These are phyloP conservation scores for Rhodomyrtus tomentosa DNA, from an alignment of 345 rosid genomes.

Conservation along the genomic window DNA sequence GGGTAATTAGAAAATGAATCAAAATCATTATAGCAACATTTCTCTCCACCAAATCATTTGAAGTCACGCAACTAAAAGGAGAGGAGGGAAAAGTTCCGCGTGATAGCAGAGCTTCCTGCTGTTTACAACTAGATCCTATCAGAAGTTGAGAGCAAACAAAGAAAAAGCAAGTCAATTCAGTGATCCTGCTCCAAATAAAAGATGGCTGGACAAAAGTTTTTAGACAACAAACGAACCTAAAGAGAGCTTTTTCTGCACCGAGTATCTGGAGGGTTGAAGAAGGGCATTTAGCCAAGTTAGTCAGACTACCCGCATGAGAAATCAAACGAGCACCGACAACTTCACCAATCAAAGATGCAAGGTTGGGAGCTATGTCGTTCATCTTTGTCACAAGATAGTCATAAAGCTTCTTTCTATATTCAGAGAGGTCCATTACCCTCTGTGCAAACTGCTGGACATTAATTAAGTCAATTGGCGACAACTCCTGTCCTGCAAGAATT, in stretches of 20 bases:
- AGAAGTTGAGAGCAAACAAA: not conserved
- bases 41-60: not conserved
- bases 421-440: slow-evolving; percentile 74
- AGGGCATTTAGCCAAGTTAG: slow-evolving; percentile 94
- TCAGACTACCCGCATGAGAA: slow-evolving; percentile 97
- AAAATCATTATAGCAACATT: not conserved
- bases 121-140: not conserved
- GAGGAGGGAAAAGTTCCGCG: not conserved
- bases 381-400: slow-evolving; percentile 83
- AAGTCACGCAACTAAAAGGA: not conserved
- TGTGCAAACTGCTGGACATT: slow-evolving; percentile 77
- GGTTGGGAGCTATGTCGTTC: slow-evolving; percentile 92
- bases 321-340: slow-evolving; percentile 90
- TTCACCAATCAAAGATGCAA: slow-evolving; percentile 89
- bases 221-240: slow-evolving; percentile 39
- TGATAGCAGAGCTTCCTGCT: not conserved
- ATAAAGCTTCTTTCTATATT: slow-evolving; percentile 76
- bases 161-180: not conserved
- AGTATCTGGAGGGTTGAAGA: slow-evolving; percentile 98
- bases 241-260: slow-evolving; percentile 92
- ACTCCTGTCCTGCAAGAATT: slow-evolving; percentile 60
- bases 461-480: slow-evolving; percentile 73
- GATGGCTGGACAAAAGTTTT: not conserved
- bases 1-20: not conserved
- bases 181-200: not conserved